These are phyloP conservation scores for Liriodendron chinense DNA, from an alignment of 164 flowering plant species.

Conservation along the genomic window DNA sequence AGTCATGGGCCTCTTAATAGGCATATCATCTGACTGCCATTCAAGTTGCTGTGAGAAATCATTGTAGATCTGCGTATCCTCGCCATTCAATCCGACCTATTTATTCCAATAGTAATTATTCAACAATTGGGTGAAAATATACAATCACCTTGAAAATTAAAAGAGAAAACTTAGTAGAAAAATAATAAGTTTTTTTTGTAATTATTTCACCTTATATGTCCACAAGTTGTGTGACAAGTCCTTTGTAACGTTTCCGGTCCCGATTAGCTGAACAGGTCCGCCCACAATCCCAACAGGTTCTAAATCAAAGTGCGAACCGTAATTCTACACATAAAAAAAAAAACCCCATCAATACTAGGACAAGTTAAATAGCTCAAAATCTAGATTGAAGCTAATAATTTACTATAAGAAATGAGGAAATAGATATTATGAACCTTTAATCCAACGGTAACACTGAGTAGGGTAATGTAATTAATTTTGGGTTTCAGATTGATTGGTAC, in stretches of 20 bases:
- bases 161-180: background rate
- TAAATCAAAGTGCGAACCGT: conserved; percentile 45
- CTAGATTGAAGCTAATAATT: no score
- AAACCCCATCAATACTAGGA: conserved; percentile 54
- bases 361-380: no score
- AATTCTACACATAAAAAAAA: conserved; percentile 35
- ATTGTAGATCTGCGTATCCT: conserved; percentile 20
- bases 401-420: no score
- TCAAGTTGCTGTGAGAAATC: conserved; percentile 1
- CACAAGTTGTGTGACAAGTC: conserved; percentile 52
- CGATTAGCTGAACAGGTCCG: conserved; percentile 39
- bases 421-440: conserved; percentile 21
- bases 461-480: conserved; percentile 41
- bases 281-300: conserved; percentile 29
- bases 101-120: background rate
- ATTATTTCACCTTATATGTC: conserved; percentile 35
- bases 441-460: conserved; percentile 65
- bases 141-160: conserved; percentile 35
- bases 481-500: conserved; percentile 24
- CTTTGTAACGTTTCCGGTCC: conserved; percentile 34
- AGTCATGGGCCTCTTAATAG: conserved; percentile 34
- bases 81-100: conserved; percentile 47
- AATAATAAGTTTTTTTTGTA: conserved; percentile 5
- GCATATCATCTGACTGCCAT: conserved; percentile 37
- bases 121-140: background rate